These are phyloP conservation scores for Pleurozium schreberi DNA, from an alignment of 225 moss, liverwort and hornwort genomes.

Conservation along the genomic window DNA sequence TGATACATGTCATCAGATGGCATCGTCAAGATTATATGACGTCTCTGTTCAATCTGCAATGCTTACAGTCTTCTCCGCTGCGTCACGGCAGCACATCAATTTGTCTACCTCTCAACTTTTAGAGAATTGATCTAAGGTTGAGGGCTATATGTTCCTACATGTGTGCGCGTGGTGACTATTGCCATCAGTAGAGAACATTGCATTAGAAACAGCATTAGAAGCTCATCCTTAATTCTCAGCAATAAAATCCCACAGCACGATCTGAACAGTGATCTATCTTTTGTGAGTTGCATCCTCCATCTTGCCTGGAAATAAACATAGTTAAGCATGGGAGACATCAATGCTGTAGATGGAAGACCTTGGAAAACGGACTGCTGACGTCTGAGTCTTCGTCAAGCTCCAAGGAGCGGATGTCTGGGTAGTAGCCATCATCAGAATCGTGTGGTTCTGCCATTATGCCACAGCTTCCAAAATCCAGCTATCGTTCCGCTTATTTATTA, in stretches of 20 bases:
- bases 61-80: neutral
- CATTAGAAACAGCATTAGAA: neutral
- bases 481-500: neutral
- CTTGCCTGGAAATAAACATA: neutral
- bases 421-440: conserved; percentile 24
- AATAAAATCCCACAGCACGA: neutral
- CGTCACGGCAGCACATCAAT: neutral
- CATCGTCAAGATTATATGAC: neutral
- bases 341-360: conserved; percentile 17
- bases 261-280: neutral
- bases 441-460: conserved; percentile 12
- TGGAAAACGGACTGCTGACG: conserved; percentile 9
- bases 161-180: neutral
- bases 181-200: neutral
- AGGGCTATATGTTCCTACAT: neutral
- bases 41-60: neutral
- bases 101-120: neutral
- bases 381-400: conserved; percentile 35
- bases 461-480: neutral
- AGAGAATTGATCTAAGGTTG: neutral
- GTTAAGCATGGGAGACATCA: neutral
- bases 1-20: neutral
- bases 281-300: neutral
- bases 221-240: neutral
- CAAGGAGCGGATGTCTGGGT: conserved; percentile 18